Evolutionary conservation across 192 early-diverging fungal species (phyloP).

Genomic region (Gonapodya prolifera): DNA sequence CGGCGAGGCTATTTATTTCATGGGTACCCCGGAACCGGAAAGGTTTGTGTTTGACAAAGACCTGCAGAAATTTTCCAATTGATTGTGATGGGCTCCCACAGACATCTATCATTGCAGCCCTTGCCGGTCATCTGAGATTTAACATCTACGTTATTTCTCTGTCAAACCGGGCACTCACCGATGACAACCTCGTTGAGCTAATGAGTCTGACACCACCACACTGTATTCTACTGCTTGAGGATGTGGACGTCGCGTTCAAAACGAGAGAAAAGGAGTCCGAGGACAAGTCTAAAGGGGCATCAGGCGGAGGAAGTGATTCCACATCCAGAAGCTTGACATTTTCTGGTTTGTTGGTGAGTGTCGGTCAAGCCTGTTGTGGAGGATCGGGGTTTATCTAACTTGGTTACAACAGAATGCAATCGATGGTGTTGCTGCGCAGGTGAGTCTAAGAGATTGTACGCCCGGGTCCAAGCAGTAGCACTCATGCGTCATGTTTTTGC

Average conservation of each 20-base stretch:
- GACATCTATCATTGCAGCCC: conserved; percentile 28
- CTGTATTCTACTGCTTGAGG: conserved; percentile 57
- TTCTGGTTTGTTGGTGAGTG: conserved; percentile 33
- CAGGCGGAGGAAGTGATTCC: conserved; percentile 16
- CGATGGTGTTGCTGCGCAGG: conserved; percentile 56
- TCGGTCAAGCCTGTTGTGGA: not conserved
- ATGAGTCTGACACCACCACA: conserved; percentile 30
- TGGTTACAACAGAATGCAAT: conserved; percentile 35
- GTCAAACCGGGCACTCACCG: conserved; percentile 50
- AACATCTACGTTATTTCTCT: conserved; percentile 65
- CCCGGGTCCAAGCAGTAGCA: no score
- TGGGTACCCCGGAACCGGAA: conserved; percentile 58
- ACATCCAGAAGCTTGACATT: conserved; percentile 22
- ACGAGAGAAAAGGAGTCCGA: conserved; percentile 27
- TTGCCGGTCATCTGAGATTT: conserved; percentile 58
- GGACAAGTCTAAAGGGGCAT: no score
- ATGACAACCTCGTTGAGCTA: conserved; percentile 39
- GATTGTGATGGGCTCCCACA: conserved; percentile 11
- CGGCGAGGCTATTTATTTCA: conserved; percentile 42
- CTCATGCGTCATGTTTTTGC: no score
- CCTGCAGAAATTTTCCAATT: not conserved
- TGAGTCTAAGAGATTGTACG: no score
- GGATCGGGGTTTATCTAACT: not conserved
- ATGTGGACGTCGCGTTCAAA: conserved; percentile 62
- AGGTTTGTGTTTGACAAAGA: not conserved